Conservation (phyloP, 2,329 filamentous ascomycete genomes). For the Didymella lethalis region DNA sequence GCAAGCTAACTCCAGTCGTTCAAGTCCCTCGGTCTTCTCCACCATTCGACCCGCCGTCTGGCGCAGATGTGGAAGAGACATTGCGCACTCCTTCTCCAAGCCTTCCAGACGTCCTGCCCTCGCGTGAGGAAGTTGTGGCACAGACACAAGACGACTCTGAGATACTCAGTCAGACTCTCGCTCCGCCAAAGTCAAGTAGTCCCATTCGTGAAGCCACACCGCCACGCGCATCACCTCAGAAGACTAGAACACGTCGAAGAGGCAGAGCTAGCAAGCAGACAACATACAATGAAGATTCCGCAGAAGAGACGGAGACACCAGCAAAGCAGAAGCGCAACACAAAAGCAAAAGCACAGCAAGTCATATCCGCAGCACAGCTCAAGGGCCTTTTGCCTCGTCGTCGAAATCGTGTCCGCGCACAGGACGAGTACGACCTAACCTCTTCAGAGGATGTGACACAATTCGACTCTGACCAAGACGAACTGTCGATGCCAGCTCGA, state of each 20-base stretch:
- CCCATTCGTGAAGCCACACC: constrained; percentile 32
- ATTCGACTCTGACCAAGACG: constrained; percentile 53
- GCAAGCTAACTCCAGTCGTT: constrained; percentile 48
- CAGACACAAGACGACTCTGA: constrained; percentile 40
- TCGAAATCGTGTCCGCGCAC: constrained; percentile 38
- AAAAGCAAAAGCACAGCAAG: constrained; percentile 40
- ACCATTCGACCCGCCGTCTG: constrained; percentile 41
- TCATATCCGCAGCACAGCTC: constrained; percentile 55
- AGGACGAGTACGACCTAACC: constrained; percentile 54
- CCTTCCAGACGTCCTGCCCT: constrained; percentile 45
- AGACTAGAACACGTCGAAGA: constrained; percentile 29
- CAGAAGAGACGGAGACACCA: constrained; percentile 36
- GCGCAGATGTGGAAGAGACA: constrained; percentile 41
- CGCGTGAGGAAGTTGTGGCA: constrained; percentile 28
- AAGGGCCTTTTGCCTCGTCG: constrained; percentile 56
- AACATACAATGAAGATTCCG: constrained; percentile 33
- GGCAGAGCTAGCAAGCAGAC: constrained; percentile 27
- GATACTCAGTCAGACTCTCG: constrained; percentile 52
- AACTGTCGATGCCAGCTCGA: constrained; percentile 46
- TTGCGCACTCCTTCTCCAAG: constrained; percentile 47
- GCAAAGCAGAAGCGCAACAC: constrained; percentile 27
- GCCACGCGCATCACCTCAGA: constrained; percentile 24
- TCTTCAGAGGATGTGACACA: constrained; percentile 46
- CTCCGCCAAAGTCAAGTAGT: constrained; percentile 56
- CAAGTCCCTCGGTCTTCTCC: constrained; percentile 53